These are phyloP conservation scores for Wickerhamiella kurtzmanii DNA, from an alignment of 805 yeast species.

Conservation along the genomic window DNA sequence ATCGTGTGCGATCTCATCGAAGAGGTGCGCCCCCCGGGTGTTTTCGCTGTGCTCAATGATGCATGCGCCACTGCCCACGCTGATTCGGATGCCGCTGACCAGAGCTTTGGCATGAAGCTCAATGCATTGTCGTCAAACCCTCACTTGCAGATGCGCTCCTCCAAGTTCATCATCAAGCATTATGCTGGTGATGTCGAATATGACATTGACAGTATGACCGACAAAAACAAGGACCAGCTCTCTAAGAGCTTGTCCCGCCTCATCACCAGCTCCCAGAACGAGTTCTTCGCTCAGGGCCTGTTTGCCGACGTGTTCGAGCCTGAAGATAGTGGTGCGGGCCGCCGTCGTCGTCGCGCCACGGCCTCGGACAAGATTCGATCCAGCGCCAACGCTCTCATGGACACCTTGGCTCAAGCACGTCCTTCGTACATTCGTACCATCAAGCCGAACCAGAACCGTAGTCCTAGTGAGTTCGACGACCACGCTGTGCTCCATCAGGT, in stretches of 20 bases:
- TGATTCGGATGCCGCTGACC: slow-evolving; percentile 91
- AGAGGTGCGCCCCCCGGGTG: slow-evolving; percentile 86
- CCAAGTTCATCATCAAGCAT: slow-evolving; percentile 82
- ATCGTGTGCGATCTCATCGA: slow-evolving; percentile 95
- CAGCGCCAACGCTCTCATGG: slow-evolving; percentile 82
- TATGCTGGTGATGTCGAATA: slow-evolving; percentile 98
- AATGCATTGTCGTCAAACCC: slow-evolving; percentile 70
- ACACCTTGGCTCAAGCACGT: slow-evolving; percentile 75
- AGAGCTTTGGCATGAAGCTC: slow-evolving; percentile 83
- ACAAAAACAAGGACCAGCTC: slow-evolving; percentile 90
- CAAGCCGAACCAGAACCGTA: slow-evolving; percentile 88
- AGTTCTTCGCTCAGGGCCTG: slow-evolving; percentile 38
- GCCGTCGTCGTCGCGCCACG: slow-evolving; percentile 76
- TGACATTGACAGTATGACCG: slow-evolving; percentile 81
- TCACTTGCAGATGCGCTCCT: slow-evolving; percentile 78
- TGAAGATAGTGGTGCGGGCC: slow-evolving; percentile 32
- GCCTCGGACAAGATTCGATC: slow-evolving; percentile 89
- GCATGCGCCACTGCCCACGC: slow-evolving; percentile 98
- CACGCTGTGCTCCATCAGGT: slow-evolving; percentile 89
- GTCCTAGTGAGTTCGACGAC: slow-evolving; percentile 79
- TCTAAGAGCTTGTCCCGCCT: slow-evolving; percentile 76
- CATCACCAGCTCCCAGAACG: slow-evolving; percentile 55
- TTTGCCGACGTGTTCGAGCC: slow-evolving; percentile 56
- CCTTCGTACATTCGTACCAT: slow-evolving; percentile 96
- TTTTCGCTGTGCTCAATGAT: slow-evolving; percentile 92